These are phyloP conservation scores for Pseudodiploospora longispora DNA, from an alignment of 2,329 filamentous ascomycete genomes.

Conservation along the genomic window DNA sequence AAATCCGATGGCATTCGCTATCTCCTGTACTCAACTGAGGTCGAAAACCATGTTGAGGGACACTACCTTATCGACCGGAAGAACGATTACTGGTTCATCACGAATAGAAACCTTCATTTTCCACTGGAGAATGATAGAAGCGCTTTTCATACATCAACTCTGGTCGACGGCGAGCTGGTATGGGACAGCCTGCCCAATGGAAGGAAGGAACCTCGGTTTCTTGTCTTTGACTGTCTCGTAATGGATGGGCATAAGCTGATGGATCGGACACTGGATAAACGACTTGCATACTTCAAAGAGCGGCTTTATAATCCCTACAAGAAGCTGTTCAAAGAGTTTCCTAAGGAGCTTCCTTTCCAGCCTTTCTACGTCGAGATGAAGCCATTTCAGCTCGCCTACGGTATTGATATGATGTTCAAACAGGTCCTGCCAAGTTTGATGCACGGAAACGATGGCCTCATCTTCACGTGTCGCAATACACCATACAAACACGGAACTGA, in stretches of 20 bases:
- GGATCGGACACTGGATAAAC: constrained; percentile 75
- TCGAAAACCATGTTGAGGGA: constrained; percentile 53
- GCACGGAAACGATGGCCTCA: constrained; percentile 93
- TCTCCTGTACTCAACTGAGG: constrained; percentile 77
- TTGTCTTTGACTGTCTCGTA: constrained; percentile 89
- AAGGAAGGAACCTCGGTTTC: constrained; percentile 63
- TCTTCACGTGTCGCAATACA: constrained; percentile 90
- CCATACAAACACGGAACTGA: constrained; percentile 88
- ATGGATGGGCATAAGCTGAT: constrained; percentile 71
- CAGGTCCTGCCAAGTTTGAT: constrained; percentile 73
- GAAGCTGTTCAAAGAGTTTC: constrained; percentile 54
- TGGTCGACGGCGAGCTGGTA: constrained; percentile 91
- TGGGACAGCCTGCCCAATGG: constrained; percentile 68
- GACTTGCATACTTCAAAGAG: constrained; percentile 77
- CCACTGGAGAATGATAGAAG: constrained; percentile 58
- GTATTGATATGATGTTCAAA: constrained; percentile 84
- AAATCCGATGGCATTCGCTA: constrained; percentile 96
- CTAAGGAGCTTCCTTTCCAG: constrained; percentile 60
- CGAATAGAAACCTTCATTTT: constrained; percentile 64
- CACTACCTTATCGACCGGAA: constrained; percentile 96
- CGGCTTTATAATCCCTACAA: constrained; percentile 66
- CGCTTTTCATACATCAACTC: constrained; percentile 68
- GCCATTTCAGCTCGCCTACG: constrained; percentile 81
- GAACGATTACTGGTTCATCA: constrained; percentile 91
- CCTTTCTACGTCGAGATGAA: constrained; percentile 83